phyloP scores from a whole-genome alignment of 78 protist genomes.

The Dictyostelium purpureum region DNA sequence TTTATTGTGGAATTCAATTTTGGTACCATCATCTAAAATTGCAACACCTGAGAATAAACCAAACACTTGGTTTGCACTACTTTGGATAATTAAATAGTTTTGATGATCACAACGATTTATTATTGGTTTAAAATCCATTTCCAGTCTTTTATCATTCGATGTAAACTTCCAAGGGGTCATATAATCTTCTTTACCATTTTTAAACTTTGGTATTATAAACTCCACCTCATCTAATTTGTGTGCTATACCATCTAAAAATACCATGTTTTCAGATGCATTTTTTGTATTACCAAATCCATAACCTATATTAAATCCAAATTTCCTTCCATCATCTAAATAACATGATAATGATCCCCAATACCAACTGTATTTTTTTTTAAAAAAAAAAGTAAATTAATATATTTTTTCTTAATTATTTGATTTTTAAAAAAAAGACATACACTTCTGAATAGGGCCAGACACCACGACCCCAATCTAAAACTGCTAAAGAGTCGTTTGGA shows the following conservation, averaged over 20 bases:
- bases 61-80: neutral
- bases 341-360: neutral
- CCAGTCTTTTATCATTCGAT: neutral
- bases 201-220: neutral
- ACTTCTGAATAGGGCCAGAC: neutral
- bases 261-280: neutral
- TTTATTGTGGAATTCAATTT: neutral
- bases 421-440: too few species aligned
- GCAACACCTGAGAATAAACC: conserved; percentile 10
- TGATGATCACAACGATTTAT: neutral
- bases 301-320: conserved; percentile 24
- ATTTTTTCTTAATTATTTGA: too few species aligned
- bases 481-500: neutral
- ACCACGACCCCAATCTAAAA: conserved; percentile 21
- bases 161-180: neutral
- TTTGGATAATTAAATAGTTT: neutral
- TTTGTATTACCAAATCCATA: conserved; percentile 12
- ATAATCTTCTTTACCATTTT: neutral
- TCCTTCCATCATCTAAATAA: neutral
- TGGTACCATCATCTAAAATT: neutral
- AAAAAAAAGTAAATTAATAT: too few species aligned
- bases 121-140: conserved; percentile 14
- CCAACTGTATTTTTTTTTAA: neutral
- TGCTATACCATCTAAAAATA: neutral
- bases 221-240: conserved; percentile 10